These are phyloP conservation scores for Cyclocybe aegerita DNA, from an alignment of 768 basidiomycete species.

Conservation along the genomic window DNA sequence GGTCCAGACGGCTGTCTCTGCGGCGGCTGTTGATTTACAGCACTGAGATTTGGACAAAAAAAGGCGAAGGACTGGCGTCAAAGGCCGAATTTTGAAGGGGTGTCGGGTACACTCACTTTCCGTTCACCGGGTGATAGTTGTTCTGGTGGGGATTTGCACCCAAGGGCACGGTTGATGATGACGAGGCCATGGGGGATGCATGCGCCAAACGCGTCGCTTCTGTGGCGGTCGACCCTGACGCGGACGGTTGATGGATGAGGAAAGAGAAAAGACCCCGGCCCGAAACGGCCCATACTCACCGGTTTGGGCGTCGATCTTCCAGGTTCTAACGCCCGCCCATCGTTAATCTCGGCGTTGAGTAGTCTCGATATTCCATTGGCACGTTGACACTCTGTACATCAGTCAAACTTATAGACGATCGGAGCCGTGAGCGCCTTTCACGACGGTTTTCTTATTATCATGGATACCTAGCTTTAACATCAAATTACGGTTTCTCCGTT, in stretches of 20 bases:
- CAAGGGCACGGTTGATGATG: not conserved
- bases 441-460: too few relatives aligned
- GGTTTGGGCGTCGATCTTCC: too few relatives aligned
- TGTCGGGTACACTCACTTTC: conserved; percentile 9
- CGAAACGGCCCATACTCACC: too few relatives aligned
- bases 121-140: conserved; percentile 1
- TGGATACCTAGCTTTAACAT: too few relatives aligned
- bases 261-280: too few relatives aligned
- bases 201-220: not conserved
- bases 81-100: not conserved
- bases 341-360: too few relatives aligned
- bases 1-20: not conserved
- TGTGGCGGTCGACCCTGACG: not conserved
- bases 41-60: conserved; percentile 1
- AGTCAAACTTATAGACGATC: too few relatives aligned
- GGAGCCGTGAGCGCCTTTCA: too few relatives aligned
- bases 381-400: too few relatives aligned
- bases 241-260: not conserved
- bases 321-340: too few relatives aligned
- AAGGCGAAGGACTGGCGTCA: not conserved
- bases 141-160: not conserved
- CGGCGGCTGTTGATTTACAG: not conserved
- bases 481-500: too few relatives aligned
- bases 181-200: conserved; percentile 2
- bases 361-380: too few relatives aligned